Percentiles rank a stretch among this genome's conserved stretches.
These are phyloP conservation scores for Solanum hybrid DNA, from an alignment of 305 asterid genomes.

Conservation along the genomic window DNA sequence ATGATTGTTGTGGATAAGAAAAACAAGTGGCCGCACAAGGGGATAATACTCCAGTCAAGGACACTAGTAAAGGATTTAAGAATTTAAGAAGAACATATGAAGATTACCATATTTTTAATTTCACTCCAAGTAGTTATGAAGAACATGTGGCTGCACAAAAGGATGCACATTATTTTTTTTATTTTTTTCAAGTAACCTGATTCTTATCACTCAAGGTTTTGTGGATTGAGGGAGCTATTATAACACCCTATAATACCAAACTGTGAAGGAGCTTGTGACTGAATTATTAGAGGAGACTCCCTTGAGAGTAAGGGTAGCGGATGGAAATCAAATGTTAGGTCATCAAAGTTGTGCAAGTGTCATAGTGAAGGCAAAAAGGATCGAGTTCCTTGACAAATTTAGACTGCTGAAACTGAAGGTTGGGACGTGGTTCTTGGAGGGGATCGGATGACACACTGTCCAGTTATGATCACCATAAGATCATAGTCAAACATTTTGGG, in stretches of 20 bases:
- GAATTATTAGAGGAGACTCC: neutral
- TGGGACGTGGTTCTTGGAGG: neutral
- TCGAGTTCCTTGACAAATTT: neutral
- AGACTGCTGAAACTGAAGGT: neutral
- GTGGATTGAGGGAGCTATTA: neutral
- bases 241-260: neutral
- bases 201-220: neutral
- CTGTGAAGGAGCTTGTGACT: neutral
- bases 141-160: neutral
- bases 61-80: neutral
- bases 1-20: neutral
- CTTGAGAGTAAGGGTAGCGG: neutral
- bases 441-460: neutral
- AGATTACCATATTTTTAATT: neutral
- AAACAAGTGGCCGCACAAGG: neutral
- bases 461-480: neutral
- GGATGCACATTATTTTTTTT: neutral
- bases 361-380: neutral
- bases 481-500: neutral
- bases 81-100: neutral
- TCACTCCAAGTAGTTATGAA: neutral
- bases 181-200: neutral
- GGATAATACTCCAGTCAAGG: neutral
- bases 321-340: neutral
- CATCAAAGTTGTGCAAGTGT: neutral